Evolutionary conservation across 176 grass and related monocot species (phyloP).

Genomic region (Tillandsia leiboldiana): DNA sequence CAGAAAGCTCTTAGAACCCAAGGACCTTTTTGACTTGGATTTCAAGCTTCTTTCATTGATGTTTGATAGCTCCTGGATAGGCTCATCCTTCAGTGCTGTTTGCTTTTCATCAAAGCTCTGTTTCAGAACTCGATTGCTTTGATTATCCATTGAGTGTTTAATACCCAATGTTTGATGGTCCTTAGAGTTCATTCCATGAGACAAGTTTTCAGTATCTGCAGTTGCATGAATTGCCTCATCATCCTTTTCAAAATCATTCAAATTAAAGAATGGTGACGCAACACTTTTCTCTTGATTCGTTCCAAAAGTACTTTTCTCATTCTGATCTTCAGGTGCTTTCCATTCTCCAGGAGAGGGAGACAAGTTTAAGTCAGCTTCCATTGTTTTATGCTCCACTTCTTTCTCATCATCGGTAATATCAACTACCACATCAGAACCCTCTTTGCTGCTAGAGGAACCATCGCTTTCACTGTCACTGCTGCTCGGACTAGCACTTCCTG

Average conservation of each 20-base stretch:
- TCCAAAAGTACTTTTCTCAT: slow-evolving; percentile 48
- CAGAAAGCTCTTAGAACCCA: slow-evolving; percentile 26
- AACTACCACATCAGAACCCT: slow-evolving; percentile 84
- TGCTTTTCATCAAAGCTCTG: slow-evolving; percentile 38
- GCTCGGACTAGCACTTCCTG: slow-evolving; percentile 55
- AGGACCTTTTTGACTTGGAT: slow-evolving; percentile 49
- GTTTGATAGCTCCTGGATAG: slow-evolving; percentile 26
- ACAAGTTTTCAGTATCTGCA: slow-evolving; percentile 12
- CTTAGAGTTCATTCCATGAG: slow-evolving; percentile 17
- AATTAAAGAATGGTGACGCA: slow-evolving; percentile 46
- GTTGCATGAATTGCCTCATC: slow-evolving; percentile 22
- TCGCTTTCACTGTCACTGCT: slow-evolving; percentile 91
- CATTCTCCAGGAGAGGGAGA: slow-evolving; percentile 36
- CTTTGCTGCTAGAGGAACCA: slow-evolving; percentile 77
- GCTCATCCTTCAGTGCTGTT: slow-evolving; percentile 37
- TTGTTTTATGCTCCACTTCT: slow-evolving; percentile 29
- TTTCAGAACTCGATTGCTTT: slow-evolving; percentile 22
- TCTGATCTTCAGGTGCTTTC: slow-evolving; percentile 18
- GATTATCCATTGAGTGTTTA: slow-evolving; percentile 27
- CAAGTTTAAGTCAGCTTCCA: slow-evolving; percentile 48
- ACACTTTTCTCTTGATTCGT: slow-evolving; percentile 40
- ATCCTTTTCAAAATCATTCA: slow-evolving; percentile 45
- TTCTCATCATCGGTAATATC: slow-evolving; percentile 71
- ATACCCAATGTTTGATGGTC: slow-evolving; percentile 16
- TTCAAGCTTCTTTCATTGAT: slow-evolving; percentile 29